A percentile compares a stretch with the other conserved stretches of the same genome.
Conservation (phyloP, 176 grass and related monocot genomes). For the Rhipidocladum racemiflorum region DNA sequence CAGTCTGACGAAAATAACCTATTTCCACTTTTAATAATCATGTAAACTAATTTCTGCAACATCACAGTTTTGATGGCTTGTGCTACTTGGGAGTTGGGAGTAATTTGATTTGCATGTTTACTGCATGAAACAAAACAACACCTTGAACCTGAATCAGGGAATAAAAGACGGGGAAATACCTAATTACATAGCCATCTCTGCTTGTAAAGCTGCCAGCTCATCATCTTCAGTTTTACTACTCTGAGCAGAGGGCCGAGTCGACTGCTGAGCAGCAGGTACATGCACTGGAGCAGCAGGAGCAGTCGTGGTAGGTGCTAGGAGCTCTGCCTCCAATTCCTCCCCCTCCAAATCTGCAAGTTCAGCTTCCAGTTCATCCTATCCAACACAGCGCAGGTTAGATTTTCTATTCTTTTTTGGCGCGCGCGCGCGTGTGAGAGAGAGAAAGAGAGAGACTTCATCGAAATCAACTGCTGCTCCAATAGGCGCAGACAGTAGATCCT, state of each 20-base stretch:
- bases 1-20: not conserved
- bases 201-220: constrained; percentile 85
- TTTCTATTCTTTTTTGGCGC: not conserved
- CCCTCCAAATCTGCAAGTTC: constrained; percentile 88
- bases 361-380: constrained; percentile 92
- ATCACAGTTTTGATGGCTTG: not conserved
- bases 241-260: constrained; percentile 53
- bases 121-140: not conserved
- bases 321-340: constrained; percentile 68
- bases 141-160: not conserved
- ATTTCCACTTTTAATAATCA: not conserved
- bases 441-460: constrained; percentile 63
- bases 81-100: not conserved
- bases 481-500: constrained; percentile 73
- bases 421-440: not conserved
- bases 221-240: constrained; percentile 69
- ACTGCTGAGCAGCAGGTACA: constrained; percentile 45
- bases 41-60: not conserved
- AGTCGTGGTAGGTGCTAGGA: constrained; percentile 62
- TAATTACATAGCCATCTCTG: constrained; percentile 92
- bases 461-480: constrained; percentile 87
- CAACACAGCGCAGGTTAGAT: constrained; percentile 32
- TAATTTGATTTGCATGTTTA: not conserved
- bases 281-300: constrained; percentile 51
- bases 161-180: constrained; percentile 28